Conservation (phyloP, 768 basidiomycete species). For the Sutorius australiensis region DNA sequence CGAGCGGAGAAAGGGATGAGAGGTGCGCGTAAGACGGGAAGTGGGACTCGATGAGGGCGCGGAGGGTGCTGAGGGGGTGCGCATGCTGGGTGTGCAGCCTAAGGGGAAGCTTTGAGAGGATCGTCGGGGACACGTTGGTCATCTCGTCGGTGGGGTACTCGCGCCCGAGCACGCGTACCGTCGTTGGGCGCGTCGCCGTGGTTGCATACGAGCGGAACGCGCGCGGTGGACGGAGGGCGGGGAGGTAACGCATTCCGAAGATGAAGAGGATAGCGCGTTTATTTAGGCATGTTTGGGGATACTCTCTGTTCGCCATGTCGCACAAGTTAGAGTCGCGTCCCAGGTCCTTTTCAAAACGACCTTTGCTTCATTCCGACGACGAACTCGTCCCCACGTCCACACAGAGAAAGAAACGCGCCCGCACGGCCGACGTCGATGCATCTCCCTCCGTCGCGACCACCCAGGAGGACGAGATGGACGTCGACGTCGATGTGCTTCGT, state of each 20-base stretch:
- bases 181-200: conserved; percentile 7
- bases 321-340: conserved; percentile 8
- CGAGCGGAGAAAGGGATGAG: conserved; percentile 80
- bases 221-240: conserved; percentile 3
- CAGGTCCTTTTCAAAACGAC: conserved; percentile 23
- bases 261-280: conserved; percentile 13
- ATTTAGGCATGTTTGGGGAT: conserved; percentile 15
- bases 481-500: conserved; percentile 36
- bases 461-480: conserved; percentile 44
- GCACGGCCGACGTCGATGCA: conserved; percentile 28
- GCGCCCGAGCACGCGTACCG: conserved; percentile 55
- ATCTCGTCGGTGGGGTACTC: conserved; percentile 70
- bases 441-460: conserved; percentile 27
- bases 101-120: conserved; percentile 74
- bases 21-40: conserved; percentile 71
- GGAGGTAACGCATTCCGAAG: conserved; percentile 17
- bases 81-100: conserved; percentile 70
- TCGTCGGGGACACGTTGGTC: conserved; percentile 84
- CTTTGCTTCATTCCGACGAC: conserved; percentile 35
- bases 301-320: conserved; percentile 11
- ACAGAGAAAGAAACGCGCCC: conserved; percentile 24
- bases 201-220: conserved; percentile 14
- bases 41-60: conserved; percentile 78
- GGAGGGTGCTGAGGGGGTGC: conserved; percentile 87
- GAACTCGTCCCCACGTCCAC: conserved; percentile 50